These are phyloP conservation scores for Trichoderma koningiopsis DNA, from an alignment of 2,329 filamentous ascomycete genomes.

Conservation along the genomic window DNA sequence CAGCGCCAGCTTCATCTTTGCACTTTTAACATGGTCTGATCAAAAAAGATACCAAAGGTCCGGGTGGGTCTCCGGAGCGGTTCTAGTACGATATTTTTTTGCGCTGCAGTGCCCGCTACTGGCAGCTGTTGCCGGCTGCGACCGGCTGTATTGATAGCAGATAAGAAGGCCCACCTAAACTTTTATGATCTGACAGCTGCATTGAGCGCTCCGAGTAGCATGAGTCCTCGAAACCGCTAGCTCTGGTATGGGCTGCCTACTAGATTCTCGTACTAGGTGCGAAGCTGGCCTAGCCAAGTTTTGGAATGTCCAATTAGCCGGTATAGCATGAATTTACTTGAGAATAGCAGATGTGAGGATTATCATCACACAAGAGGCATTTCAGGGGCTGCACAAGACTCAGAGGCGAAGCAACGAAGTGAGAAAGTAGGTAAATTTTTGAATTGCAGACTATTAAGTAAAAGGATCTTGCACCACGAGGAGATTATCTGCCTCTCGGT, in stretches of 20 bases:
- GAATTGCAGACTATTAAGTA: conserved; percentile 14
- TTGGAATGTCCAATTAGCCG: background rate
- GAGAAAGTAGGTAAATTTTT: background rate
- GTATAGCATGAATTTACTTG: background rate
- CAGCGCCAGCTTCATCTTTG: conserved; percentile 22
- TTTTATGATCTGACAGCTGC: background rate
- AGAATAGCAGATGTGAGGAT: background rate
- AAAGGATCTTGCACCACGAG: background rate
- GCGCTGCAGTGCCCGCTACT: background rate
- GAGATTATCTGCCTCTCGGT: background rate
- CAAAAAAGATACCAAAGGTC: conserved; percentile 25
- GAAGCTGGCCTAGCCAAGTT: background rate
- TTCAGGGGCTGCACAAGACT: background rate
- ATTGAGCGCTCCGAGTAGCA: background rate
- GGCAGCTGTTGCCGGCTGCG: background rate
- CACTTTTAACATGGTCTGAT: conserved; percentile 25
- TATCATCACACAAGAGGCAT: background rate
- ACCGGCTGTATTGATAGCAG: background rate
- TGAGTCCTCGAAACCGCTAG: background rate
- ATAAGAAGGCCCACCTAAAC: background rate
- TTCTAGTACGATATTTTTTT: background rate
- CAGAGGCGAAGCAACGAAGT: background rate
- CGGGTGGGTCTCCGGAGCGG: conserved; percentile 19
- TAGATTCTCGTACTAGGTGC: background rate
- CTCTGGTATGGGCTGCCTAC: background rate